Percentiles rank a stretch among this genome's conserved stretches.
phyloP scores from a whole-genome alignment of 2,329 filamentous ascomycete species.

The Penicillium expansum region DNA sequence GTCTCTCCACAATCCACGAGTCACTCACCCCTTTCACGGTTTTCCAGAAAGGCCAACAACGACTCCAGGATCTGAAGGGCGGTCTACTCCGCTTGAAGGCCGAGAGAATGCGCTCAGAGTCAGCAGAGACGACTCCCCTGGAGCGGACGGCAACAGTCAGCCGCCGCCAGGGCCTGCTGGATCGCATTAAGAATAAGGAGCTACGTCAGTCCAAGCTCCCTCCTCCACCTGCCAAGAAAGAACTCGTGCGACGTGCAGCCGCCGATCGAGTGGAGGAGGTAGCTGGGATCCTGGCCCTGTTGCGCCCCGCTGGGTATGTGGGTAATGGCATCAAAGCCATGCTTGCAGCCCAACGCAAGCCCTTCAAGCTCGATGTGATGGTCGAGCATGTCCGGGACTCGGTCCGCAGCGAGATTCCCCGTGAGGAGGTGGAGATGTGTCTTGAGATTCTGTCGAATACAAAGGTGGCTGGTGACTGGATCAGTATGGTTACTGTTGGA shows the following conservation, averaged over 20 bases:
- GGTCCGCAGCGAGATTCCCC: slow-evolving; percentile 51
- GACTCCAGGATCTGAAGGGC: slow-evolving; percentile 41
- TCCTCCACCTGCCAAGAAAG: slow-evolving; percentile 49
- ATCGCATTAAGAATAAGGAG: slow-evolving; percentile 72
- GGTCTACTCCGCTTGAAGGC: slow-evolving; percentile 39
- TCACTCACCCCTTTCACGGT: slow-evolving; percentile 36
- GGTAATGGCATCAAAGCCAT: slow-evolving; percentile 31
- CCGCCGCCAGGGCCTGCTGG: slow-evolving; percentile 63
- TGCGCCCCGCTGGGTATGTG: slow-evolving; percentile 44
- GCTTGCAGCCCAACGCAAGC: slow-evolving; percentile 51
- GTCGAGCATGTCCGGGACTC: slow-evolving; percentile 68
- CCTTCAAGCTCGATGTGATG: slow-evolving; percentile 64
- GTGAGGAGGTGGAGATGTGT: slow-evolving; percentile 48
- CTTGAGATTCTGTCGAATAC: slow-evolving; percentile 48
- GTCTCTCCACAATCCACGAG: slow-evolving; percentile 36
- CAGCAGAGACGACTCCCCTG: slow-evolving; percentile 20
- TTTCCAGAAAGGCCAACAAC: slow-evolving; percentile 41
- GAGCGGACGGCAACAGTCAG: slow-evolving; percentile 29
- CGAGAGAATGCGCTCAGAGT: slow-evolving; percentile 29
- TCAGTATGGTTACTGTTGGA: slow-evolving; percentile 48
- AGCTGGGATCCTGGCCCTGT: slow-evolving; percentile 64
- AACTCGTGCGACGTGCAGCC: slow-evolving; percentile 62
- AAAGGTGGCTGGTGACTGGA: slow-evolving; percentile 50
- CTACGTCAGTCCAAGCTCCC: slow-evolving; percentile 47
- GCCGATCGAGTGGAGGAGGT: slow-evolving; percentile 68